phyloP scores from a whole-genome alignment of 1,139 yeast genomes.

The Saccharomyces hybrid region DNA sequence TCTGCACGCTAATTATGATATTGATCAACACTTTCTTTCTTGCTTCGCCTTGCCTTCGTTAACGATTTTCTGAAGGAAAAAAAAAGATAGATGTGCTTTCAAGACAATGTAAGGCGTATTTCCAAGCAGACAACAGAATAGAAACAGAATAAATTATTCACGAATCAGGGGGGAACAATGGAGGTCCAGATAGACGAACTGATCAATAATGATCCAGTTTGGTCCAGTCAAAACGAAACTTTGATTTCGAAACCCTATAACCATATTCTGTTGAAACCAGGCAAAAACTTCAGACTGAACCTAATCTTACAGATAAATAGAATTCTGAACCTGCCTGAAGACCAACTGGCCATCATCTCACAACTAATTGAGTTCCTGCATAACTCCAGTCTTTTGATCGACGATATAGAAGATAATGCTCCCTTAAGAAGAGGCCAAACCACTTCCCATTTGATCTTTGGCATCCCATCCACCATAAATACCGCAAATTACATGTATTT shows the following conservation, averaged over 20 bases:
- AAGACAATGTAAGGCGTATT: background rate
- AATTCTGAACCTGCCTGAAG: conserved; percentile 37
- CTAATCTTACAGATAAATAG: conserved; percentile 45
- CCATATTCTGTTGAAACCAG: conserved; percentile 44
- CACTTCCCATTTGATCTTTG: conserved; percentile 69
- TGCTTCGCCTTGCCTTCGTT: background rate
- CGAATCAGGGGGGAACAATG: background rate
- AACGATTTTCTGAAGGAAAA: background rate
- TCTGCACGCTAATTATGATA: background rate
- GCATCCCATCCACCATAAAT: conserved; percentile 72
- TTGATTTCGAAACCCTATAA: conserved; percentile 37
- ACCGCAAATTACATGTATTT: conserved; percentile 80
- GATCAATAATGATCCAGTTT: conserved; percentile 14
- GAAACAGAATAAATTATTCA: background rate
- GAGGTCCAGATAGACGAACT: conserved; percentile 11
- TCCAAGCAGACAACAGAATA: background rate
- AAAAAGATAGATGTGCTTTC: background rate
- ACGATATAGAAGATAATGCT: conserved; percentile 80
- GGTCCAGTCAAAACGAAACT: conserved; percentile 18
- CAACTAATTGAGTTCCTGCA: conserved; percentile 51
- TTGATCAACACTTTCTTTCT: background rate
- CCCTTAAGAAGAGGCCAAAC: conserved; percentile 63
- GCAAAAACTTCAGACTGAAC: conserved; percentile 47
- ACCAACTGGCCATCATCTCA: conserved; percentile 34
- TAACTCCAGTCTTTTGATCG: conserved; percentile 60